These are phyloP conservation scores for Diophrys sp. DNA, from an alignment of 73 alveolate genomes.

Conservation along the genomic window DNA sequence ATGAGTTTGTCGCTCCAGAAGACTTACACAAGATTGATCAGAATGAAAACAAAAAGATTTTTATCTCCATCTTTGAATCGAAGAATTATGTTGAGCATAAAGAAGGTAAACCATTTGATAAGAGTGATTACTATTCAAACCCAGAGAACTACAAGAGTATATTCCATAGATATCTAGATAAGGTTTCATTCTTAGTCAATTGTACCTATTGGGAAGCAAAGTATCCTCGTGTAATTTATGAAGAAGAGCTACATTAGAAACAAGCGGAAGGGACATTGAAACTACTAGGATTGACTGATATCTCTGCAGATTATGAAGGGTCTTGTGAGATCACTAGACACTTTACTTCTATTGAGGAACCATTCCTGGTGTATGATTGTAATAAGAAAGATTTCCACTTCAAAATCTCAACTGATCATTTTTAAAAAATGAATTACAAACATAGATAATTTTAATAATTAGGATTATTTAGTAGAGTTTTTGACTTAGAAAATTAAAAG, in stretches of 20 bases:
- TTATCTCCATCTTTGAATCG: constrained; percentile 56
- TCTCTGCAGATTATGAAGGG: constrained; percentile 88
- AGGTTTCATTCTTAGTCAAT: constrained; percentile 61
- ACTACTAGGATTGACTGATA: constrained; percentile 83
- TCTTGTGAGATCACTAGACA: constrained; percentile 69
- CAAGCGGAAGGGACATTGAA: constrained; percentile 39
- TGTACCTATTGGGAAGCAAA: constrained; percentile 84
- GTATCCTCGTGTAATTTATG: constrained; percentile 74
- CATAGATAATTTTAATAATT: too few relatives aligned
- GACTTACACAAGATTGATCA: constrained; percentile 35
- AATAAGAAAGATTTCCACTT: constrained; percentile 38
- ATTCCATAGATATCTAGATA: constrained; percentile 65
- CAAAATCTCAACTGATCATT: too few relatives aligned
- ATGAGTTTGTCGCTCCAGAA: constrained; percentile 68
- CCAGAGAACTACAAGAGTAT: constrained; percentile 67
- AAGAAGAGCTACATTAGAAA: constrained; percentile 43
- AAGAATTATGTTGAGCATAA: constrained; percentile 65
- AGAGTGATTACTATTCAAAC: constrained; percentile 71
- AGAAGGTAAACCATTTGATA: constrained; percentile 63
- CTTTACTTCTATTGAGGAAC: constrained; percentile 79
- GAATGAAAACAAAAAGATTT: constrained; percentile 41
- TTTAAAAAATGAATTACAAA: too few relatives aligned
- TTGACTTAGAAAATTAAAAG: too few relatives aligned
- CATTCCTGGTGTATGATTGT: constrained; percentile 72
- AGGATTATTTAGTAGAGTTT: too few relatives aligned